Conservation (phyloP, 345 rosid genomes). For the Bruguiera parviflora region DNA sequence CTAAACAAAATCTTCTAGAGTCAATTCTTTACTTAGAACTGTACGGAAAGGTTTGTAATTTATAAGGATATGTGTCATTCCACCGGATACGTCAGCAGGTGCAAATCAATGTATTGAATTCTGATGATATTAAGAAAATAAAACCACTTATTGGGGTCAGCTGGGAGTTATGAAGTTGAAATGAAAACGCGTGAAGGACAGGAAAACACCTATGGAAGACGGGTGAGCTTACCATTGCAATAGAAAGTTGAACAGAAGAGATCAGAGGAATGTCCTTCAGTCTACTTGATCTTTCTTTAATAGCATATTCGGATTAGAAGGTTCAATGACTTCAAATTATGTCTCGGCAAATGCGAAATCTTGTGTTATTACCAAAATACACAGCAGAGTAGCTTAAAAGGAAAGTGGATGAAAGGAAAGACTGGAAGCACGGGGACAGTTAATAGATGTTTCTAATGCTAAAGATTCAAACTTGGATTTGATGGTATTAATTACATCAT, state of each 20-base stretch:
- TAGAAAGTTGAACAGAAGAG: not conserved
- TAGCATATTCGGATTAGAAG: too few species aligned
- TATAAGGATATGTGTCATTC: not conserved
- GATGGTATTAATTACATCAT: conserved; percentile 35
- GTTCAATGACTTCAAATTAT: too few species aligned
- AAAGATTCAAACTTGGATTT: conserved; percentile 48
- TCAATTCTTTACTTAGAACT: conserved; percentile 1
- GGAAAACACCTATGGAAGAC: not conserved
- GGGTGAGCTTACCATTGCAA: not conserved
- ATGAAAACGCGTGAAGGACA: not conserved
- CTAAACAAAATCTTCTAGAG: conserved; percentile 9
- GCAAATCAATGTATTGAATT: too few species aligned
- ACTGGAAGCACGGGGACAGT: not conserved
- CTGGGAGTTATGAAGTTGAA: not conserved
- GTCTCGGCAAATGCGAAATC: not conserved
- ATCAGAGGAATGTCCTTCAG: not conserved
- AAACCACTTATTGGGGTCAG: not conserved
- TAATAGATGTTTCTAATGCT: not conserved
- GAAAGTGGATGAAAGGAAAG: too few species aligned
- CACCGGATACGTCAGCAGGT: too few species aligned
- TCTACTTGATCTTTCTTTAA: not conserved
- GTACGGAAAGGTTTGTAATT: not conserved
- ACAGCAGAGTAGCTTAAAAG: not conserved
- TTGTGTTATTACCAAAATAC: not conserved
- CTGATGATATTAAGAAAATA: not conserved